Base-by-base conservation (phyloP, 2,329 filamentous ascomycete species). In the Dactylellina leptospora region DNA sequence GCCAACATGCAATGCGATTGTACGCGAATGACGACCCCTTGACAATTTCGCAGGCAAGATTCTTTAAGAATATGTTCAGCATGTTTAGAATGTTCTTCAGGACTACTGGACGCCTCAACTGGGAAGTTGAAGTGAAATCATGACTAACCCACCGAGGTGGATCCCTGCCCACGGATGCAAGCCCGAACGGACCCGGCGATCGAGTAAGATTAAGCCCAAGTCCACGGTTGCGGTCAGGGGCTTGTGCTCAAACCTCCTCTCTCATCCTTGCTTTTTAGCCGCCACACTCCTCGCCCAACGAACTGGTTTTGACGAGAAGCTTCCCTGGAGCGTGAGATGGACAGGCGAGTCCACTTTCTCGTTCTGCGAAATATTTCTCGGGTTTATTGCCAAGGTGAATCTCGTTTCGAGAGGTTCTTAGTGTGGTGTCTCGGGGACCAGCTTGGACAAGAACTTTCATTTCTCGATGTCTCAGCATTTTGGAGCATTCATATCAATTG, bases 211-310 rank as follows among this genome's bases (percentile, higher is more conserved):
- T 70, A 70, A 61, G 64, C 64, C 59, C 60, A 71, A 62, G 58
- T 56, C 66, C 66, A 71, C 58, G 58, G 66, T 63, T 58, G 53
- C 66, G 66, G 66, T 71, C 66, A 71, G 66, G 66, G 66, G 66
- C 55, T 71, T 58, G 44, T 18, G 40, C n/a, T 53, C 44, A 45
- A 63, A 59, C 30, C 40, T 45, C 25, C 33, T 42, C 40, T 20
- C 45, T 51, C 25, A 61, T 61, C 64, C 66, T 63, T 71, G 66
- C 53, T 42, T 59, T n/a, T 71, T 63, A 63, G 36, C 66, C 59
- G 66, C 66, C 40, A 55, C 25, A 47, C 47, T 54, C 30, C 22
- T 58, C 38, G 30, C 53, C 58, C 66, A 51, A 47, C 51, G 51
- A 23, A 28, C 42, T 59, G 66, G 66, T 59, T 59, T 63, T 63